Percentiles rank a stretch among this genome's conserved stretches.
Evolutionary conservation across 225 moss, liverwort and hornwort genomes (phyloP).

Genomic region (Lunularia cruciata): DNA sequence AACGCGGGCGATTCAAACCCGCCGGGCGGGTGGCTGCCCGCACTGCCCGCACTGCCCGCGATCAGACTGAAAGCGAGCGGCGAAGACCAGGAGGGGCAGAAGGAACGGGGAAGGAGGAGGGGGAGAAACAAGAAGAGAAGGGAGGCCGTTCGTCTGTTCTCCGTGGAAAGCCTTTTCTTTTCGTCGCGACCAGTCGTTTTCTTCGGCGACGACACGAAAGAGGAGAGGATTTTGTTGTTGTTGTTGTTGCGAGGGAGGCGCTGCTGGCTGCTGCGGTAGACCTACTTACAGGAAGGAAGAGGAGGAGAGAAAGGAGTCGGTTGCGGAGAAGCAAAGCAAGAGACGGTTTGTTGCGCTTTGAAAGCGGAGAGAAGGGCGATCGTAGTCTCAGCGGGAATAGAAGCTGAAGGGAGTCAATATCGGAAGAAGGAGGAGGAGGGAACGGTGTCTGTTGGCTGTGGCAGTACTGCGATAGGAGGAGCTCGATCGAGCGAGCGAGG

Average conservation of each 20-base stretch:
- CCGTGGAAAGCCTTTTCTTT: no score
- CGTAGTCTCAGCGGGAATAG: no score
- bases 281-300: no score
- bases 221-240: no score
- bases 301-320: not conserved
- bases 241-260: no score
- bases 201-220: no score
- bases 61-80: not conserved
- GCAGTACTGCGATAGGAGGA: not conserved
- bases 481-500: constrained; percentile 13
- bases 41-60: not conserved
- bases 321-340: not conserved
- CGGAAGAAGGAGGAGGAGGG: no score
- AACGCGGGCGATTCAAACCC: constrained; percentile 10
- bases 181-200: no score
- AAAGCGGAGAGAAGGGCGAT: not conserved
- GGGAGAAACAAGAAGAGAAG: not conserved
- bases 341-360: not conserved
- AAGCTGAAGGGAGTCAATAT: not conserved
- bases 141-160: no score
- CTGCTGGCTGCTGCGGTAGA: no score
- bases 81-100: not conserved
- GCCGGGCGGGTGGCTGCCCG: constrained; percentile 1
- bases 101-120: not conserved
- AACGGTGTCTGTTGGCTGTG: constrained; percentile 3